Percentiles rank a stretch among this genome's conserved stretches.
phyloP scores from a whole-genome alignment of 257 asterid species.

The Primulina huaijiensis region DNA sequence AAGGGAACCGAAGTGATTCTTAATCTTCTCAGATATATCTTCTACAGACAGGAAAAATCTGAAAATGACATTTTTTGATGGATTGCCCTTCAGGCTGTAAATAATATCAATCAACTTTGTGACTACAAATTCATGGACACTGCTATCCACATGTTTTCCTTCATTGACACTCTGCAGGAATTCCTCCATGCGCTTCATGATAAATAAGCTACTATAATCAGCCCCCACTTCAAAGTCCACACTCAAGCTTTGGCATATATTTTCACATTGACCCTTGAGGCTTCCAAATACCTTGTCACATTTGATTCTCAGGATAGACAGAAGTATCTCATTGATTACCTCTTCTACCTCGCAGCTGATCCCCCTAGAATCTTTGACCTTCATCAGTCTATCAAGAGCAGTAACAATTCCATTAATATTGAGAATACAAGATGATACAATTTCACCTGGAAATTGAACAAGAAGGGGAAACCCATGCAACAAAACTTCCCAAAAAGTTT shows the following conservation, averaged over 20 bases:
- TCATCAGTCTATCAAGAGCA: constrained; percentile 61
- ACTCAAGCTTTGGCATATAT: constrained; percentile 56
- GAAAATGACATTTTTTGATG: constrained; percentile 42
- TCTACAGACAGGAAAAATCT: constrained; percentile 56
- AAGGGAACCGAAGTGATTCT: constrained; percentile 53
- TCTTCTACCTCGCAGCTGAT: constrained; percentile 45
- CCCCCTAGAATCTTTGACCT: constrained; percentile 46
- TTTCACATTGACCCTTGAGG: constrained; percentile 62
- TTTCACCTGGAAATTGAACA: constrained; percentile 48
- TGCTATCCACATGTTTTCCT: constrained; percentile 45
- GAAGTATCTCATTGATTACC: constrained; percentile 56
- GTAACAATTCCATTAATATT: constrained; percentile 54
- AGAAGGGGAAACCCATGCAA: constrained; percentile 80
- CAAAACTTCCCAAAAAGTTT: constrained; percentile 65
- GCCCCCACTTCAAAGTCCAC: constrained; percentile 50
- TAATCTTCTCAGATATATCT: constrained; percentile 45
- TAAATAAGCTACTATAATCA: constrained; percentile 59
- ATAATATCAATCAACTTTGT: constrained; percentile 63
- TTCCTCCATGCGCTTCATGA: constrained; percentile 78
- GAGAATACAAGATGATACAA: constrained; percentile 77
- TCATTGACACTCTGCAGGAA: constrained; percentile 44
- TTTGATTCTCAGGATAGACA: constrained; percentile 65
- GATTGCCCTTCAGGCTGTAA: constrained; percentile 58
- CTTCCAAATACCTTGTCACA: constrained; percentile 71
- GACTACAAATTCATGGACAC: constrained; percentile 60